These are phyloP conservation scores for Atalantia buxifolia DNA, from an alignment of 345 rosid genomes.

Conservation along the genomic window DNA sequence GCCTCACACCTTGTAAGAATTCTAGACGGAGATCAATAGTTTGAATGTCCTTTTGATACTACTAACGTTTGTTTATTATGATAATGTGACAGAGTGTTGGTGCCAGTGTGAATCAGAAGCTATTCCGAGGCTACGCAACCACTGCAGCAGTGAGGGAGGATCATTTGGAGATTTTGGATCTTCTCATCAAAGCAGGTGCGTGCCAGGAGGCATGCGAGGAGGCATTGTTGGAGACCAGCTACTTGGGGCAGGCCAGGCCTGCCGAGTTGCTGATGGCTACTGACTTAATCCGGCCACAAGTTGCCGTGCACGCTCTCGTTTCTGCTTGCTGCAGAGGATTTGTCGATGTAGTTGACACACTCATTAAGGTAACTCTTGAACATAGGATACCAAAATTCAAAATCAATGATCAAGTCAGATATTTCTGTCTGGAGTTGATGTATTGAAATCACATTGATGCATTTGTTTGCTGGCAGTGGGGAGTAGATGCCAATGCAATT, in stretches of 20 bases:
- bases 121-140: slow-evolving; percentile 58
- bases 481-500: slow-evolving; percentile 41
- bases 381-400: neutral
- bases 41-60: neutral
- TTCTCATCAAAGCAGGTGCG: slow-evolving; percentile 48
- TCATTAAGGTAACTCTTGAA: slow-evolving; percentile 37
- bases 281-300: slow-evolving; percentile 44
- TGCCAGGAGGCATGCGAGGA: slow-evolving; percentile 60
- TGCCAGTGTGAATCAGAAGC: slow-evolving; percentile 52
- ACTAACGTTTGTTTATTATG: neutral
- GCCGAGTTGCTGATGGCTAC: slow-evolving; percentile 43
- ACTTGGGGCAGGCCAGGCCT: slow-evolving; percentile 38
- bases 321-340: slow-evolving; percentile 62
- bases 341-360: slow-evolving; percentile 42
- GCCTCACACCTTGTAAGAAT: too few relatives aligned
- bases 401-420: neutral
- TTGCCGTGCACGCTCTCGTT: slow-evolving; percentile 53
- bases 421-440: neutral
- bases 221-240: slow-evolving; percentile 64
- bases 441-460: neutral
- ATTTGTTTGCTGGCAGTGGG: slow-evolving; percentile 34
- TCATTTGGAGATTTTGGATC: slow-evolving; percentile 40
- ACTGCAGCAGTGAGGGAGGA: slow-evolving; percentile 62
- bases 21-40: too few relatives aligned
- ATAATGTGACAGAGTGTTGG: slow-evolving; percentile 44